phyloP scores from a whole-genome alignment of 768 basidiomycete species.

The Leucocoprinus sp. region DNA sequence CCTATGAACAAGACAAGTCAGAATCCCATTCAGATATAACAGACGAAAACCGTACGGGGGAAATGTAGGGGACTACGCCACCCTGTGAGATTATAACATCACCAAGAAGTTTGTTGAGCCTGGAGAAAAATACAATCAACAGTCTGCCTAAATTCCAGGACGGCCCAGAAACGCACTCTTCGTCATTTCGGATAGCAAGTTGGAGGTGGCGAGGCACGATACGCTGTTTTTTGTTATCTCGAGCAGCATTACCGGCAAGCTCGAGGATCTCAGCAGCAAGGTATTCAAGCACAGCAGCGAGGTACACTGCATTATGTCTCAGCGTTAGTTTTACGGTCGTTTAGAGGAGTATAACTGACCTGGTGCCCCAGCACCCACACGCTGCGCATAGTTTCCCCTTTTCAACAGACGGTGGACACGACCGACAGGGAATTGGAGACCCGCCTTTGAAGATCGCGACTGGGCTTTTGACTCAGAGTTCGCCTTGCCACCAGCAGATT shows the following conservation, averaged over 20 bases:
- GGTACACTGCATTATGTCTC: slow-evolving; percentile 49
- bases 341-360: slow-evolving; percentile 29
- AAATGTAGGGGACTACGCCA: slow-evolving; percentile 45
- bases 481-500: slow-evolving; percentile 40
- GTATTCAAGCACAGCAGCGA: slow-evolving; percentile 87
- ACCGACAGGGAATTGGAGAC: slow-evolving; percentile 83
- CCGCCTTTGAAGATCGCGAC: slow-evolving; percentile 67
- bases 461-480: slow-evolving; percentile 55
- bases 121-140: slow-evolving; percentile 17
- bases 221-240: slow-evolving; percentile 86
- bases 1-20: slow-evolving; percentile 19
- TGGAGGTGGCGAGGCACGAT: slow-evolving; percentile 91
- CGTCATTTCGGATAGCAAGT: slow-evolving; percentile 87
- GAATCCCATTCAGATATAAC: neutral
- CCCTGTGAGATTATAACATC: slow-evolving; percentile 87
- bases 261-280: slow-evolving; percentile 92
- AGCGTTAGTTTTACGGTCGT: slow-evolving; percentile 3
- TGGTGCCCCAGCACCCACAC: slow-evolving; percentile 86
- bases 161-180: slow-evolving; percentile 42
- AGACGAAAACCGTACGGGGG: slow-evolving; percentile 19
- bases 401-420: slow-evolving; percentile 87
- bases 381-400: slow-evolving; percentile 81
- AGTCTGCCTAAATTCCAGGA: slow-evolving; percentile 5
- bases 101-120: slow-evolving; percentile 75
- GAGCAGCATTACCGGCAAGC: slow-evolving; percentile 80